Percentiles rank a stretch among this genome's conserved stretches.
Conservation (phyloP, 805 yeast genomes). For the Ogataea saltuana region DNA sequence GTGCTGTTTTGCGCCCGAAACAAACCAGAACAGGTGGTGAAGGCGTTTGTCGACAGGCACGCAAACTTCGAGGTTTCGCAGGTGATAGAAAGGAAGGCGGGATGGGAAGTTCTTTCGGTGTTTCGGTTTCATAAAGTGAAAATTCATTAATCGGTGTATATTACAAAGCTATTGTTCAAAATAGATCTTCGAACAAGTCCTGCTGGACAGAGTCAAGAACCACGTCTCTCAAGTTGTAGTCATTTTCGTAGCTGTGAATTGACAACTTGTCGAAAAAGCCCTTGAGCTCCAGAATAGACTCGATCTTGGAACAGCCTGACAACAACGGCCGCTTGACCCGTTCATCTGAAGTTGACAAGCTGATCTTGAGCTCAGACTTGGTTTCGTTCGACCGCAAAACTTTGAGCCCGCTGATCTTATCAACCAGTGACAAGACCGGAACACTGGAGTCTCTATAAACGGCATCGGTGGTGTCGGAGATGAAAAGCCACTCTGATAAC, state of each 20-base stretch:
- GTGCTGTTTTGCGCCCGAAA: conserved; percentile 91
- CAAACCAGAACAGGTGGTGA: conserved; percentile 63
- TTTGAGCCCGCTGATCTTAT: conserved; percentile 33
- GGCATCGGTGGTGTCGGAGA: conserved; percentile 53
- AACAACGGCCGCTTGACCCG: conserved; percentile 45
- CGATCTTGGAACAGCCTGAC: conserved; percentile 41
- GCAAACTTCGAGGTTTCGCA: conserved; percentile 50
- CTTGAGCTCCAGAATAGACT: conserved; percentile 48
- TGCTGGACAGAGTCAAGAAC: conserved; percentile 49
- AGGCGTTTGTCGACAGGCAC: conserved; percentile 40
- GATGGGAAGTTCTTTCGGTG: conserved; percentile 90
- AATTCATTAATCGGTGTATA: neutral
- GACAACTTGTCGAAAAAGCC: conserved; percentile 68
- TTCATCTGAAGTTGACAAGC: conserved; percentile 9
- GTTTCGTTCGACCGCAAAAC: conserved; percentile 21
- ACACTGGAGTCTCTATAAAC: conserved; percentile 28
- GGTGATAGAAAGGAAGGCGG: conserved; percentile 77
- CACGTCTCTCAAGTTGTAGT: conserved; percentile 49
- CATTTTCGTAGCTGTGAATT: conserved; percentile 62
- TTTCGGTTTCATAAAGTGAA: conserved; percentile 51
- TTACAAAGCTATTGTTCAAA: conserved; percentile 18
- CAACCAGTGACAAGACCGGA: conserved; percentile 41
- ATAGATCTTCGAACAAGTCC: conserved; percentile 63
- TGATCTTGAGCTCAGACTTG: conserved; percentile 23
- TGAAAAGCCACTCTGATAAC: conserved; percentile 80